A percentile compares a stretch with the other conserved stretches of the same genome.
Conservation (phyloP, 306 rosid genomes). For the Pyrus pyrifolia region DNA sequence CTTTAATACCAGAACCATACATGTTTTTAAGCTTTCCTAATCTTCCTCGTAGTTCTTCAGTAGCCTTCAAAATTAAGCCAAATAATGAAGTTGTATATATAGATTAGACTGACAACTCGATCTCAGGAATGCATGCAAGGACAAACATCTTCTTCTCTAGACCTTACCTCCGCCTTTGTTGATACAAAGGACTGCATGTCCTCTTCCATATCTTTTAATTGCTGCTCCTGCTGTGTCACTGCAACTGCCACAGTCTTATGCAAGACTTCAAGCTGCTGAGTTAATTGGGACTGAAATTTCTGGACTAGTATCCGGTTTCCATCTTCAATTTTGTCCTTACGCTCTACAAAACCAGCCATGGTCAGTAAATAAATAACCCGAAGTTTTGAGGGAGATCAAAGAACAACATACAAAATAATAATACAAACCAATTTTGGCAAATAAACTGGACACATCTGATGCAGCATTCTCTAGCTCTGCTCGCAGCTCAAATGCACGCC, state of each 20-base stretch:
- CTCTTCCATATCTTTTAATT: constrained; percentile 83
- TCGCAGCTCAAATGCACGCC: constrained; percentile 79
- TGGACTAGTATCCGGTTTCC: constrained; percentile 69
- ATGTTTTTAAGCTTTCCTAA: constrained; percentile 63
- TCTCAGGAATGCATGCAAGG: constrained; percentile 4
- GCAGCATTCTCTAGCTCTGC: constrained; percentile 95
- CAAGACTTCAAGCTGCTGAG: constrained; percentile 85
- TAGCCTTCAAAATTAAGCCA: constrained; percentile 58
- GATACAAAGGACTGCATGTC: constrained; percentile 88
- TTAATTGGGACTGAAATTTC: constrained; percentile 70
- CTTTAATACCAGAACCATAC: constrained; percentile 78
- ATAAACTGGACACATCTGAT: constrained; percentile 81
- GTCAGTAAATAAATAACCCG: constrained; percentile 2
- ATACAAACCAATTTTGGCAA: constrained; percentile 83
- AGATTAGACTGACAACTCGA: background rate
- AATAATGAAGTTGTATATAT: background rate
- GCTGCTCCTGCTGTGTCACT: constrained; percentile 84
- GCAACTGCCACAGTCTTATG: constrained; percentile 91
- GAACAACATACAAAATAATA: background rate
- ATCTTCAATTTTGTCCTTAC: constrained; percentile 89
- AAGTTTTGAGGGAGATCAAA: background rate
- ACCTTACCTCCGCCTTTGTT: constrained; percentile 67
- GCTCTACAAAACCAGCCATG: constrained; percentile 39
- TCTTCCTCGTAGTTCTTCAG: constrained; percentile 76
- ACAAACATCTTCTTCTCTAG: constrained; percentile 2